These are phyloP conservation scores for Phytophthora pisi DNA, from an alignment of 352 stramenopile genomes.

Conservation along the genomic window DNA sequence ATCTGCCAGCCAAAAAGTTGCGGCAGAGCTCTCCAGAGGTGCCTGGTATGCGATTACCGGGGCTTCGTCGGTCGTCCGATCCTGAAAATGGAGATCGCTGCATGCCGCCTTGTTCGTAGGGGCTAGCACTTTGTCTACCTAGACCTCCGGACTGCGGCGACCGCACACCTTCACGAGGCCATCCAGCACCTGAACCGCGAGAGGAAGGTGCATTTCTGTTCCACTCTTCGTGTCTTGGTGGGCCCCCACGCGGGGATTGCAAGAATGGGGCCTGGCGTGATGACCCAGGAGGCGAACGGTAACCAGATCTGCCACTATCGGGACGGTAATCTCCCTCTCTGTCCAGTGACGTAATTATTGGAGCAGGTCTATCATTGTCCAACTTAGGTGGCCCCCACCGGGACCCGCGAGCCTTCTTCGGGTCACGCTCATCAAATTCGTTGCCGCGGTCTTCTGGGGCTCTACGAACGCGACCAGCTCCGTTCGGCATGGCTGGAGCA, in stretches of 20 bases:
- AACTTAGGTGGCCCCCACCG: slow-evolving; percentile 71
- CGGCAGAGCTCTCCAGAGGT: slow-evolving; percentile 72
- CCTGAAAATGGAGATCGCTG: slow-evolving; percentile 36
- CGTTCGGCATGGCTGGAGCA: slow-evolving; percentile 28
- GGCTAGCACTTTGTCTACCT: slow-evolving; percentile 29
- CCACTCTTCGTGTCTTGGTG: slow-evolving; percentile 39
- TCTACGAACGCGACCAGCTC: slow-evolving; percentile 30
- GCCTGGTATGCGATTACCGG: slow-evolving; percentile 43
- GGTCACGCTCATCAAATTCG: slow-evolving; percentile 48
- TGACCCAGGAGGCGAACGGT: slow-evolving; percentile 20
- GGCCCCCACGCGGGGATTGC: slow-evolving; percentile 24
- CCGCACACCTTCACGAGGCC: slow-evolving; percentile 31
- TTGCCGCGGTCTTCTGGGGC: slow-evolving; percentile 32
- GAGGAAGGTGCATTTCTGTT: slow-evolving; percentile 29
- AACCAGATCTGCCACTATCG: slow-evolving; percentile 32
- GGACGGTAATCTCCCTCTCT: slow-evolving; percentile 29
- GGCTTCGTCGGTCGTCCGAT: slow-evolving; percentile 36
- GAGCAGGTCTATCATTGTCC: slow-evolving; percentile 48
- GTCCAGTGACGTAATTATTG: slow-evolving; percentile 52
- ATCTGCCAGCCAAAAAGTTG: slow-evolving; percentile 72
- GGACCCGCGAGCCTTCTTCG: slow-evolving; percentile 71
- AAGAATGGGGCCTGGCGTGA: slow-evolving; percentile 31
- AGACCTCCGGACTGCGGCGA: slow-evolving; percentile 36
- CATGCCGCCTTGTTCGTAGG: slow-evolving; percentile 26
- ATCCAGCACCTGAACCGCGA: slow-evolving; percentile 29